Base-by-base conservation (phyloP, 2,329 filamentous ascomycete species). In the Alternaria gaisen region DNA sequence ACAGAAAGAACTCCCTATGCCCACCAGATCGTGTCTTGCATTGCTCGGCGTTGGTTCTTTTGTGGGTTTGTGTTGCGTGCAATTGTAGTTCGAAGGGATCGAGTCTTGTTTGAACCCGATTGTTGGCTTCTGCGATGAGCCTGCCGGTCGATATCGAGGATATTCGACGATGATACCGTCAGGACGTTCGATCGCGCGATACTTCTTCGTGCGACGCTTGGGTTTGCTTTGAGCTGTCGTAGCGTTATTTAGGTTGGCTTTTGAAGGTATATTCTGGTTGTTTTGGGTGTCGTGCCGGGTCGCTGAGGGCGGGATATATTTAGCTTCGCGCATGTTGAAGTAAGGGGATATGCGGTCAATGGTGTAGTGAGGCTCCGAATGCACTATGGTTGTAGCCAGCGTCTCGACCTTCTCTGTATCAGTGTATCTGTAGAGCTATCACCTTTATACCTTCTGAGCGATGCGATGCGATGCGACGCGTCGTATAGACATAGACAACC, bases 151-250 rank as follows among this genome's bases (percentile, higher is more conserved):
- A 47, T 69, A 70, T 14, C 53, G 63, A 24, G 66, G 69, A 32
- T 53, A 46, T 10, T 69, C 66, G 22, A 68, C 59, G 14, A 72
- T 55, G 22, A 70, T 58, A 8, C 68, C 66, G 51, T 68, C 68
- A 4, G 64, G 51, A 10, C 65, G 66, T 24, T 64, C 36, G 22
- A 67, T 36, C 3, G 59, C 60, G 16, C 62, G 60, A 48, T 67
- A 64, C 28, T 58, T 64, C 20, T 57, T 61, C 14, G 58, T 46
- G 10, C 42, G 32, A 32, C 43, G 54, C 44, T 58, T 60, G 11
- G 59, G 6, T 12, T 56, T 58, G 26, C 18, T 51, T 32, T 43
- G 30, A 14, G 46, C 14, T 4, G 50, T 56, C 34, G 61, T 50
- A 22, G 46, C 53, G 20, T 56, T 61, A 12, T 20, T 44, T 8